These are phyloP conservation scores for Lepidium didymum DNA, from an alignment of 345 rosid genomes.

Conservation along the genomic window DNA sequence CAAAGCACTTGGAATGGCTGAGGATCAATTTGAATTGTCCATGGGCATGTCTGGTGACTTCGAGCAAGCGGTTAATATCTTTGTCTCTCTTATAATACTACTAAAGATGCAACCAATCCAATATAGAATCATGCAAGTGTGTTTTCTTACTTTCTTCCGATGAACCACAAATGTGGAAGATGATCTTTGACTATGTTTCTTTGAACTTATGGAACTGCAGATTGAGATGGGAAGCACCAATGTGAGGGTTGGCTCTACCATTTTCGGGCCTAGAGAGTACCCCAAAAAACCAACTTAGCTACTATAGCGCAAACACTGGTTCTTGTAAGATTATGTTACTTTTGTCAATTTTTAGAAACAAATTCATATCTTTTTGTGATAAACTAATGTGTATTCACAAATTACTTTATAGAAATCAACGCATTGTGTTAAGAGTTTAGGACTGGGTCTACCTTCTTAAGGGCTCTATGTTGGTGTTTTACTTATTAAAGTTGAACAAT, in stretches of 20 bases:
- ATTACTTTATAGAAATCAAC: not conserved
- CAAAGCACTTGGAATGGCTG: slow-evolving; percentile 66
- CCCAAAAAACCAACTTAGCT: slow-evolving; percentile 12
- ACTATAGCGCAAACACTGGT: not conserved
- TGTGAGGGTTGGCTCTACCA: slow-evolving; percentile 89
- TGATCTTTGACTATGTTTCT: not conserved
- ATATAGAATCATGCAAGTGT: not conserved
- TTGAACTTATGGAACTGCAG: slow-evolving; percentile 33
- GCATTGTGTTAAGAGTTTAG: not conserved
- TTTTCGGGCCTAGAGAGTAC: slow-evolving; percentile 84
- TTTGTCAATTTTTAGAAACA: not conserved
- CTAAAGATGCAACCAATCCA: not conserved
- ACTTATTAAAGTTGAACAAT: not conserved
- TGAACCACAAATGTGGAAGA: not conserved
- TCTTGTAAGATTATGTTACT: slow-evolving; percentile 1
- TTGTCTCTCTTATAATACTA: not conserved
- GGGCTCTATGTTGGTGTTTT: not conserved
- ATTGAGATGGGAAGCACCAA: slow-evolving; percentile 89
- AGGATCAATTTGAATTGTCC: slow-evolving; percentile 75
- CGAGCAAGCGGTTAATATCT: slow-evolving; percentile 65
- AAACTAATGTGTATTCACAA: not conserved
- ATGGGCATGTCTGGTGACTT: slow-evolving; percentile 98
- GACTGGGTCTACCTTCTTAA: not conserved
- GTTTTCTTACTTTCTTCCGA: slow-evolving; percentile 10
- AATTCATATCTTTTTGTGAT: not conserved